These are phyloP conservation scores for Mortierella sp. DNA, from an alignment of 371 early-diverging fungal genomes.

Conservation along the genomic window DNA sequence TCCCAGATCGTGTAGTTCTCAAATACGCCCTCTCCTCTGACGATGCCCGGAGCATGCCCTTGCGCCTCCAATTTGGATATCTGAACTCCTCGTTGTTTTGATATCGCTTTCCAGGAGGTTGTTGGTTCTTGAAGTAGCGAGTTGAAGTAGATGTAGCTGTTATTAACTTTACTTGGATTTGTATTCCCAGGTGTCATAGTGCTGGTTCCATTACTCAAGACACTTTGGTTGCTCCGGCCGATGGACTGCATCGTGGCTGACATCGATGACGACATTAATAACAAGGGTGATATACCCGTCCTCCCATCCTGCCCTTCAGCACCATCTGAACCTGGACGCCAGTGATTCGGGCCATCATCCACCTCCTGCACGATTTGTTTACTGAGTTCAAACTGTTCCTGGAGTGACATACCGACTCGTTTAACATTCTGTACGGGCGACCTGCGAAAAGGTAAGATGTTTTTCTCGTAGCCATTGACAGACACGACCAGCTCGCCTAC, in stretches of 20 bases:
- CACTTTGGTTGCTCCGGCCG: conserved; percentile 42
- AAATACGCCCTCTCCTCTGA: conserved; percentile 64
- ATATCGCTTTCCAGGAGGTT: conserved; percentile 47
- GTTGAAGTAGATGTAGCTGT: conserved; percentile 44
- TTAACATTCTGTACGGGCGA: conserved; percentile 23
- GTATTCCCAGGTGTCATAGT: conserved; percentile 47
- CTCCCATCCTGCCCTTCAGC: conserved; percentile 23
- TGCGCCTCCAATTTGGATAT: conserved; percentile 61
- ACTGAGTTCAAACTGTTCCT: conserved; percentile 54
- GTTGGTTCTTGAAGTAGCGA: conserved; percentile 46
- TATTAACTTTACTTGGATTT: conserved; percentile 50
- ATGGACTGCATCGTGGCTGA: conserved; percentile 45
- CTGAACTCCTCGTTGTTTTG: conserved; percentile 51
- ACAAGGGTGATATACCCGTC: conserved; percentile 32
- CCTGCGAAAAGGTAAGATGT: conserved; percentile 36
- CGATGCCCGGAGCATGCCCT: conserved; percentile 64
- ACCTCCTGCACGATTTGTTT: conserved; percentile 54
- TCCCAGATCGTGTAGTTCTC: conserved; percentile 70
- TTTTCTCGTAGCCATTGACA: conserved; percentile 51
- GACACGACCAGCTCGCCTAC: conserved; percentile 37
- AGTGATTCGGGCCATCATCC: conserved; percentile 16
- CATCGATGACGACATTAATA: conserved; percentile 55
- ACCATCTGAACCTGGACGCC: conserved; percentile 25
- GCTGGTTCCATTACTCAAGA: conserved; percentile 53
- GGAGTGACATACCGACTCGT: conserved; percentile 45